Conservation (phyloP, 345 rosid genomes). For the Raphanus raphanistrum region DNA sequence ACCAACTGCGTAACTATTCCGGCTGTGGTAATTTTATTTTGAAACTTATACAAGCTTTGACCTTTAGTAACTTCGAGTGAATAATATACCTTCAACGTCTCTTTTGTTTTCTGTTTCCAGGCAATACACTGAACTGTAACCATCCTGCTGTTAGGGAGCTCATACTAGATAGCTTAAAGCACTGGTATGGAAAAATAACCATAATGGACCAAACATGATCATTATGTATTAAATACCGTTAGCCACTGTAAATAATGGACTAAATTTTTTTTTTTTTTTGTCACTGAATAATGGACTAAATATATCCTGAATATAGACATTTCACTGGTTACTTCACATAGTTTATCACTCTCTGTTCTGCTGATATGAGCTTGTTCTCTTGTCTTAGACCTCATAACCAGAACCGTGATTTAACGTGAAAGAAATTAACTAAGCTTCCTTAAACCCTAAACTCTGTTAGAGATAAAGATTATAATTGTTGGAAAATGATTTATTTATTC, state of each 20-base stretch:
- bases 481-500: too few relatives aligned
- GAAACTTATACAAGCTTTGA: neutral
- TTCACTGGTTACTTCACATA: too few relatives aligned
- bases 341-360: too few relatives aligned
- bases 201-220: neutral
- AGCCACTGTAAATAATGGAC: neutral
- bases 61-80: constrained; percentile 11
- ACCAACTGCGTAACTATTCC: constrained; percentile 68
- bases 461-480: too few relatives aligned
- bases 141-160: constrained; percentile 90
- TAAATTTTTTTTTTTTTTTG: too few relatives aligned
- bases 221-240: neutral
- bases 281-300: neutral
- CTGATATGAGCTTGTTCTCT: too few relatives aligned
- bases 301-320: too few relatives aligned
- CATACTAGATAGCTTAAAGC: constrained; percentile 83
- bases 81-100: constrained; percentile 2
- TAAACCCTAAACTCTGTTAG: too few relatives aligned
- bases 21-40: constrained; percentile 66
- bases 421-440: too few relatives aligned
- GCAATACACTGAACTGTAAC: constrained; percentile 89
- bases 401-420: too few relatives aligned
- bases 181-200: constrained; percentile 58
- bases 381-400: too few relatives aligned
- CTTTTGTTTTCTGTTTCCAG: constrained; percentile 50